Conservation (phyloP, 2,329 filamentous ascomycete genomes). For the Alternaria sp. region DNA sequence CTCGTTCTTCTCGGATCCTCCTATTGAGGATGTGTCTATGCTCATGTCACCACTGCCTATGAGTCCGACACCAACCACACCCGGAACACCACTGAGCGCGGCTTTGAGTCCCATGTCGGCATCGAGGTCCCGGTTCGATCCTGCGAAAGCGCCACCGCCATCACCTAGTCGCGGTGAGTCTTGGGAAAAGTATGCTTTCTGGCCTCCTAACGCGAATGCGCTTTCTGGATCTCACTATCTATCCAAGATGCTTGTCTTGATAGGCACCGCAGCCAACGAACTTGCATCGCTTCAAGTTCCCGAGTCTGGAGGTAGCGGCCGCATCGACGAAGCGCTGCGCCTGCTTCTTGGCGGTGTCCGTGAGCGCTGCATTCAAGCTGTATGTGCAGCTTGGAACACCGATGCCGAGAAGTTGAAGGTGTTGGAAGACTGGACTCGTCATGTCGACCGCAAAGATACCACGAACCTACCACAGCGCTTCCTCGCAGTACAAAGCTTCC, state of each 20-base stretch:
- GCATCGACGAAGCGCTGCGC: slow-evolving; percentile 71
- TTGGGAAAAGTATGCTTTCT: slow-evolving; percentile 96
- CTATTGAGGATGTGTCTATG: slow-evolving; percentile 87
- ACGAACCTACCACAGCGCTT: slow-evolving; percentile 92
- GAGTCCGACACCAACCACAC: slow-evolving; percentile 67
- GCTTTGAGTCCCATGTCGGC: slow-evolving; percentile 67
- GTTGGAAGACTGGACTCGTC: slow-evolving; percentile 91
- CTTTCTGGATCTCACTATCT: slow-evolving; percentile 92
- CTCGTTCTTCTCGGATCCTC: slow-evolving; percentile 84
- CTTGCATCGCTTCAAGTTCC: slow-evolving; percentile 78
- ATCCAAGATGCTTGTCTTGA: slow-evolving; percentile 77
- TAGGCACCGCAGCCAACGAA: slow-evolving; percentile 87
- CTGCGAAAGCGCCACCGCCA: slow-evolving; percentile 76
- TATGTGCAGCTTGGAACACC: slow-evolving; percentile 89
- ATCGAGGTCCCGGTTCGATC: slow-evolving; percentile 80
- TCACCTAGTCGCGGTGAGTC: slow-evolving; percentile 76
- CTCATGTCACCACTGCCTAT: slow-evolving; percentile 81
- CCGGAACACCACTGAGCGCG: slow-evolving; percentile 61
- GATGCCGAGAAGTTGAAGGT: slow-evolving; percentile 93
- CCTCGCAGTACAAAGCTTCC: slow-evolving; percentile 79
- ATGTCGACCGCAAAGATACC: slow-evolving; percentile 80
- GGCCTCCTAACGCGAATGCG: slow-evolving; percentile 92
- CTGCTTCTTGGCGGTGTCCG: slow-evolving; percentile 77
- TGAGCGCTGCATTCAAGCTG: slow-evolving; percentile 83
- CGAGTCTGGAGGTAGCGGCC: slow-evolving; percentile 59